Conservation (phyloP, 805 yeast genomes). For the Zygosaccharomyces siamensis region DNA sequence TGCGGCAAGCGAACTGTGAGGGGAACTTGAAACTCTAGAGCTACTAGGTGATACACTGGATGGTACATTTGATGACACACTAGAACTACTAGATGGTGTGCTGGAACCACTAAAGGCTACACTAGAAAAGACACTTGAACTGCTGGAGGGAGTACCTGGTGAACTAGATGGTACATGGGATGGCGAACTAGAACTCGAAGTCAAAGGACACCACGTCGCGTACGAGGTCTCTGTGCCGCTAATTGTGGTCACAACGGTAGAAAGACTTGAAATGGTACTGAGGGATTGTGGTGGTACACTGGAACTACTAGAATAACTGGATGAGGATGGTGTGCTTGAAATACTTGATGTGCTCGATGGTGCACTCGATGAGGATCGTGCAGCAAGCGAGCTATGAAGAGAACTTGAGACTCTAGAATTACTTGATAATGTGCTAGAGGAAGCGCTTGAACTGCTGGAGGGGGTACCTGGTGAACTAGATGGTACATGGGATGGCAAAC, state of each 20-base stretch:
- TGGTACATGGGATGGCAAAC: not conserved
- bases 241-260: constrained; percentile 32
- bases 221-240: constrained; percentile 36
- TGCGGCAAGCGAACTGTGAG: not conserved
- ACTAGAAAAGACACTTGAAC: too few relatives aligned
- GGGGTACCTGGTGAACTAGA: not conserved
- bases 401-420: too few relatives aligned
- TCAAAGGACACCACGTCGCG: constrained; percentile 41
- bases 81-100: not conserved
- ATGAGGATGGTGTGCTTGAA: too few relatives aligned
- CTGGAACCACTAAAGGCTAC: not conserved
- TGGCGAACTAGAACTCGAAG: not conserved
- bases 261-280: constrained; percentile 5
- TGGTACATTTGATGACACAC: not conserved
- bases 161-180: not conserved
- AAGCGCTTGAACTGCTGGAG: not conserved
- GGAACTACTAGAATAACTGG: not conserved
- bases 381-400: too few relatives aligned
- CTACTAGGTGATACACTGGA: not conserved
- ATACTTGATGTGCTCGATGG: too few relatives aligned
- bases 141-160: too few relatives aligned
- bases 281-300: not conserved
- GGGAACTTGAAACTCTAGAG: not conserved
- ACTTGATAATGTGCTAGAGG: not conserved
- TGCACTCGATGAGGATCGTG: not conserved